Conservation (phyloP, 306 rosid species). For the Morella rubra region DNA sequence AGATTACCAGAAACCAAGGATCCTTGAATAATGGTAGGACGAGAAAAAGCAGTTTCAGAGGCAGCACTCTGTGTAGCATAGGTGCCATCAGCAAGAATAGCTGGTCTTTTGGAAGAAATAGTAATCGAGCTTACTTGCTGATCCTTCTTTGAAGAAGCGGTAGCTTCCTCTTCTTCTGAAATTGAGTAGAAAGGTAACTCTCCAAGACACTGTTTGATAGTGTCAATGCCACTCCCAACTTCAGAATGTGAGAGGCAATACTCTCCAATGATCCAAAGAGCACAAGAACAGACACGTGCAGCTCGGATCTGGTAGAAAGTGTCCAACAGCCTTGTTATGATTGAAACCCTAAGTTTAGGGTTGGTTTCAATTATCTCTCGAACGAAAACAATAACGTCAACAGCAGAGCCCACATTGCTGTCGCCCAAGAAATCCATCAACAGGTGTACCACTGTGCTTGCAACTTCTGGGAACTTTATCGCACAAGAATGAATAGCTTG, state of each 20-base stretch:
- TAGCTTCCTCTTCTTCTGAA: constrained; percentile 77
- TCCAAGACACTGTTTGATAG: constrained; percentile 90
- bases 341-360: constrained; percentile 85
- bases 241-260: constrained; percentile 87
- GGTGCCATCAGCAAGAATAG: constrained; percentile 93
- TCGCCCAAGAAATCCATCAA: constrained; percentile 99
- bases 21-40: constrained; percentile 80
- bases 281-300: constrained; percentile 88
- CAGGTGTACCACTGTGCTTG: constrained; percentile 92
- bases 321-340: constrained; percentile 83
- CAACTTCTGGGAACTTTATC: constrained; percentile 94
- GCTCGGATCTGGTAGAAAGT: constrained; percentile 93
- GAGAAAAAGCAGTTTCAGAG: constrained; percentile 86
- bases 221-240: constrained; percentile 75
- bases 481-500: constrained; percentile 96
- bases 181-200: constrained; percentile 83
- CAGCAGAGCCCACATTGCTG: constrained; percentile 82
- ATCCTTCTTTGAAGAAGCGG: constrained; percentile 52
- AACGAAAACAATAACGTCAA: constrained; percentile 88
- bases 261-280: constrained; percentile 96
- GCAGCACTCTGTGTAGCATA: constrained; percentile 99
- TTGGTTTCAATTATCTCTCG: constrained; percentile 96
- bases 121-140: constrained; percentile 63
- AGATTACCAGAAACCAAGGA: constrained; percentile 80
- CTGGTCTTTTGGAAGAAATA: constrained; percentile 91